phyloP scores from a whole-genome alignment of 164 flowering plant genomes.

The Vitis amurensis region DNA sequence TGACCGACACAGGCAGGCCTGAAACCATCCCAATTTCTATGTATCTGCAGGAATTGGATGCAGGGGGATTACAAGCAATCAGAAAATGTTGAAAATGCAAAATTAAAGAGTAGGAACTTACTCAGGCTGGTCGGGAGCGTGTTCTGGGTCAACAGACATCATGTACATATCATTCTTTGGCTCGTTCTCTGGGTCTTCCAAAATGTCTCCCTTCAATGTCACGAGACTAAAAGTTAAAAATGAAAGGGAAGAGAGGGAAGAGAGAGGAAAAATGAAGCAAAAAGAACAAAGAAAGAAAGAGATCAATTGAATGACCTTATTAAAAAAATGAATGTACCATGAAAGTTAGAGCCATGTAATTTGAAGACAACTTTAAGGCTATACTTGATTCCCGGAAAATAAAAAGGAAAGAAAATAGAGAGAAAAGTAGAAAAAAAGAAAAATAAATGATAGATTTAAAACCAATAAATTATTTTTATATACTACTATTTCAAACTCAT shows the following conservation, averaged over 20 bases:
- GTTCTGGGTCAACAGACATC: constrained; percentile 82
- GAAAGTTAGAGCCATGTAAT: too few species aligned
- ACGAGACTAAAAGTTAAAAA: neutral
- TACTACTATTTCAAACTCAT: too few species aligned
- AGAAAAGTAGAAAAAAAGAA: too few species aligned
- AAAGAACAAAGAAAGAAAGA: neutral
- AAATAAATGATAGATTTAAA: too few species aligned
- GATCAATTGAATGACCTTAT: too few species aligned
- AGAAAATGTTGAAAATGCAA: too few species aligned
- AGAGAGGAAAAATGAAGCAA: neutral
- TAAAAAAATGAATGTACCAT: too few species aligned
- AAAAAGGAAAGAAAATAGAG: too few species aligned
- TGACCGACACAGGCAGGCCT: constrained; percentile 77
- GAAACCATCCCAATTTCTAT: constrained; percentile 72
- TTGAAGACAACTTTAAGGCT: too few species aligned
- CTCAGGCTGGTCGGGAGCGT: constrained; percentile 87
- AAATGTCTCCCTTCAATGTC: constrained; percentile 75
- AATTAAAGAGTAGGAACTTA: constrained; percentile 27
- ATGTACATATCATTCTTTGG: constrained; percentile 91
- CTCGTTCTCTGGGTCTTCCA: constrained; percentile 95
- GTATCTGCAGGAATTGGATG: constrained; percentile 41
- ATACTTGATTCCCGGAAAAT: too few species aligned
- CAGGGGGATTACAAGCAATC: neutral
- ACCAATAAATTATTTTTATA: too few species aligned
- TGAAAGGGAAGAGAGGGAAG: neutral